Evolutionary conservation across 208 protist species (phyloP).

Genomic region (Leptomonas pyrrhocoris): DNA sequence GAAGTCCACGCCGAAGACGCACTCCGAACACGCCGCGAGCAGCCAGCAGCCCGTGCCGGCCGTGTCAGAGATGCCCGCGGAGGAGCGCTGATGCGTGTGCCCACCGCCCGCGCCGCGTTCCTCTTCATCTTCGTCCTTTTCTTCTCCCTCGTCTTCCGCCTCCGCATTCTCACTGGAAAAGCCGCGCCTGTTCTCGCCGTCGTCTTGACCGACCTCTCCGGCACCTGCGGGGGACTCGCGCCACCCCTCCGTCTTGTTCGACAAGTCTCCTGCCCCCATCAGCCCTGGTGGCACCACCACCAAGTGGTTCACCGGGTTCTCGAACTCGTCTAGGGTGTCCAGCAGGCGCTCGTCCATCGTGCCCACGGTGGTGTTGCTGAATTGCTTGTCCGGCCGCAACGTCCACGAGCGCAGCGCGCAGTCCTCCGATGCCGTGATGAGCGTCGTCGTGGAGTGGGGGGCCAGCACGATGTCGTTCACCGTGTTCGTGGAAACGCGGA

Average conservation of each 20-base stretch:
- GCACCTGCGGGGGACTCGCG: constrained; percentile 7
- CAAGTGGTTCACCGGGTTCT: constrained; percentile 85
- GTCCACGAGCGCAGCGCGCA: constrained; percentile 79
- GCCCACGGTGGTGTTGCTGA: constrained; percentile 10
- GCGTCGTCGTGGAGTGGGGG: constrained; percentile 33
- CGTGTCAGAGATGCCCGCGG: constrained; percentile 11
- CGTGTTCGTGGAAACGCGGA: constrained; percentile 69
- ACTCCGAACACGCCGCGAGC: constrained; percentile 81
- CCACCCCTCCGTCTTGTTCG: neutral
- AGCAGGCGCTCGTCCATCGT: constrained; percentile 66
- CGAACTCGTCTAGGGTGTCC: constrained; percentile 79
- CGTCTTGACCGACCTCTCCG: neutral
- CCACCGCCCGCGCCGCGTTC: constrained; percentile 4
- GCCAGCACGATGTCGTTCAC: constrained; percentile 79
- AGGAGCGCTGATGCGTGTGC: neutral
- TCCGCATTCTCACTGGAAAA: neutral
- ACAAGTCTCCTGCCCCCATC: constrained; percentile 11
- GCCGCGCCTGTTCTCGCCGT: constrained; percentile 2
- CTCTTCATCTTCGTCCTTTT: neutral
- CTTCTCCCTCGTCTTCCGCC: constrained; percentile 2
- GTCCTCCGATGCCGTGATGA: constrained; percentile 84
- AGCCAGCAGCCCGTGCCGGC: constrained; percentile 52
- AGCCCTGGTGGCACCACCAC: constrained; percentile 45
- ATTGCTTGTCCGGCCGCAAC: constrained; percentile 36
- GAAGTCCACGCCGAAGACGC: constrained; percentile 75